Base-by-base conservation (phyloP, 1,139 yeast genomes). In the Yamadazyma kanchanaburiensis region DNA sequence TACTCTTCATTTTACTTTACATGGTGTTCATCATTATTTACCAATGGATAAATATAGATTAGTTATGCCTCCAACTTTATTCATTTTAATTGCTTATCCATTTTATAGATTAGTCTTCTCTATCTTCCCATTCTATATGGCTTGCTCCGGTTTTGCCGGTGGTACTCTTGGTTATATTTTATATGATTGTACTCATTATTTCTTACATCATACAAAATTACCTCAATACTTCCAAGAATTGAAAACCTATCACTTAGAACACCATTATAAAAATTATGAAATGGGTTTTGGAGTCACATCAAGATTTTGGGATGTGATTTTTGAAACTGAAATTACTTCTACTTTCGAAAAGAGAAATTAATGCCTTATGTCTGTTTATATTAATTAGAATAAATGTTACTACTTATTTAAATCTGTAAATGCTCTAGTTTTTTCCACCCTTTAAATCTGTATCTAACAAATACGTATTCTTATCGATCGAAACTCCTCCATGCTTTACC, bases 201-300 rank as follows among this genome's bases (percentile, higher is more conserved):
- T 86, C 48, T 65, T 91, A 53, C 99, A 91, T 55, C 99, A 91
- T 60, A 74, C 84, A 24, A 71, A 70, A 46, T 69, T 91, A 49
- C 98, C 98, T 13, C 51, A 64, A 27, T 83, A 68, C 53, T 65
- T 86, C 59, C 89, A 86, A 55, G 78, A 75, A 23, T 64, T 87
- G 50, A 91, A 91, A 63, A 85, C 83, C 31, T 80, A 86, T 53
- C 99, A 91, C 59, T 73, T 91, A 59, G 97, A 89, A 57, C 99
- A 91, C 58, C 99, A 91, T 55, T 91, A 91, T 69, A 89, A 89
- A 66, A 89, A 94, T 59, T 94, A 86, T 58, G 95, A 91, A 58
- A 63, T 88, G 51, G 99, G 97, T 2, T 91, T 87, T 48, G 99
- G 99, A 46, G 97, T 91, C 38, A 86, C 97, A 24, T 75, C 88